phyloP scores from a whole-genome alignment of 2,329 filamentous ascomycete genomes.

The Xylariaceae sp. region DNA sequence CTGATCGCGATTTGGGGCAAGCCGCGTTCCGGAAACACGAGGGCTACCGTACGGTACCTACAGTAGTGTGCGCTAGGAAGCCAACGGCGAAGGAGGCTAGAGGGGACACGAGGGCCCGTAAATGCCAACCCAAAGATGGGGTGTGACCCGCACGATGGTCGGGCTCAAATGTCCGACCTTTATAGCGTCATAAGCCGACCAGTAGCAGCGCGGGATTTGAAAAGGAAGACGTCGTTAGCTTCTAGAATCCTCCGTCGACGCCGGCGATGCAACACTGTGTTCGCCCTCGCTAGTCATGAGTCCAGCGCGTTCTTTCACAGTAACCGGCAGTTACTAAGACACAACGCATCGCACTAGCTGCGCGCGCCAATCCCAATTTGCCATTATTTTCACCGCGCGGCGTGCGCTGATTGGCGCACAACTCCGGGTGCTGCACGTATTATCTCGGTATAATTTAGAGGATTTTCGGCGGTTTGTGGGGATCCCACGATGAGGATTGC shows the following conservation, averaged over 20 bases:
- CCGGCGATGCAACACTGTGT: conserved; percentile 9
- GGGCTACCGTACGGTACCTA: conserved; percentile 7
- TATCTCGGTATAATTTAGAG: conserved; percentile 1
- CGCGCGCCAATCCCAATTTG: conserved; percentile 24
- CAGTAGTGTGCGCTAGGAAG: background rate
- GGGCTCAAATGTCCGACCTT: conserved; percentile 29
- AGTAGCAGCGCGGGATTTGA: conserved; percentile 18
- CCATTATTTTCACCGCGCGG: conserved; percentile 20
- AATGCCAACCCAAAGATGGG: conserved; percentile 16
- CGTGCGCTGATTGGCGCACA: conserved; percentile 23
- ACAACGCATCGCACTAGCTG: conserved; percentile 24
- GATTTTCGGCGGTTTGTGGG: conserved; percentile 8
- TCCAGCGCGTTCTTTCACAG: conserved; percentile 1
- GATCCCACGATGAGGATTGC: conserved; percentile 5
- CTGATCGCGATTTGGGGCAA: conserved; percentile 8
- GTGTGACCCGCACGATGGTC: conserved; percentile 23
- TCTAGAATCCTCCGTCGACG: conserved; percentile 21
- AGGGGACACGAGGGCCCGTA: background rate
- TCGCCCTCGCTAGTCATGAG: conserved; percentile 4
- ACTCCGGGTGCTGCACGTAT: background rate
- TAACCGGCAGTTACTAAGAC: conserved; percentile 5
- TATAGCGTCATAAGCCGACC: conserved; percentile 22
- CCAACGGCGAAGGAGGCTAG: background rate
- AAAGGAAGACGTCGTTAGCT: conserved; percentile 25
- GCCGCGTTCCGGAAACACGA: conserved; percentile 24